These are phyloP conservation scores for Jackrogersella multiformis DNA, from an alignment of 495 filamentous ascomycete genomes.

Conservation along the genomic window DNA sequence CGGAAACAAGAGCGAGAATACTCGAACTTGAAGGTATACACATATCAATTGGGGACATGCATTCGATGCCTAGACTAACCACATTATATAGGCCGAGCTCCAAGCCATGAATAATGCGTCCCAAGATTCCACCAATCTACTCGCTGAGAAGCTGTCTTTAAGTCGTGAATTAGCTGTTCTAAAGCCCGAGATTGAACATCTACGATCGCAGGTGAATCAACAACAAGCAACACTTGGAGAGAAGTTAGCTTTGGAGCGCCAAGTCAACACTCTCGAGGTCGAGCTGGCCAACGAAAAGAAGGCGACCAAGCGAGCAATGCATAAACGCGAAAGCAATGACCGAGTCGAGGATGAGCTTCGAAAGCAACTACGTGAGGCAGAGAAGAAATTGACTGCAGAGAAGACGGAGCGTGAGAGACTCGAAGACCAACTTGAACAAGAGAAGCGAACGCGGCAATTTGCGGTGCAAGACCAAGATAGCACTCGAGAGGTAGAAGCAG, in stretches of 20 bases:
- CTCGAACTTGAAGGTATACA: slow-evolving; percentile 70
- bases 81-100: slow-evolving; percentile 68
- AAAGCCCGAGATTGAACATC: slow-evolving; percentile 80
- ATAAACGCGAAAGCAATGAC: slow-evolving; percentile 57
- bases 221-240: slow-evolving; percentile 74
- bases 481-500: slow-evolving; percentile 41
- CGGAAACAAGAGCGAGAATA: slow-evolving; percentile 70
- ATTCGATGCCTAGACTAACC: slow-evolving; percentile 26
- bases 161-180: slow-evolving; percentile 73
- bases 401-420: slow-evolving; percentile 54
- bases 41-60: not conserved
- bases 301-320: slow-evolving; percentile 66
- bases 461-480: slow-evolving; percentile 37
- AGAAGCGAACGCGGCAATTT: slow-evolving; percentile 38
- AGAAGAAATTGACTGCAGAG: slow-evolving; percentile 63
- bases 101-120: slow-evolving; percentile 67
- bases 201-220: slow-evolving; percentile 72
- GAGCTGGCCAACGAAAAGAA: slow-evolving; percentile 83
- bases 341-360: slow-evolving; percentile 58
- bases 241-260: slow-evolving; percentile 77
- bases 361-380: slow-evolving; percentile 55
- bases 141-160: slow-evolving; percentile 80
- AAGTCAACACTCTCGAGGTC: slow-evolving; percentile 76
- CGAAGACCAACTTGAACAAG: slow-evolving; percentile 48
- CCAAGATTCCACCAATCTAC: slow-evolving; percentile 71